These are phyloP conservation scores for Mortierella sp. DNA, from an alignment of 371 early-diverging fungal genomes.

Conservation along the genomic window DNA sequence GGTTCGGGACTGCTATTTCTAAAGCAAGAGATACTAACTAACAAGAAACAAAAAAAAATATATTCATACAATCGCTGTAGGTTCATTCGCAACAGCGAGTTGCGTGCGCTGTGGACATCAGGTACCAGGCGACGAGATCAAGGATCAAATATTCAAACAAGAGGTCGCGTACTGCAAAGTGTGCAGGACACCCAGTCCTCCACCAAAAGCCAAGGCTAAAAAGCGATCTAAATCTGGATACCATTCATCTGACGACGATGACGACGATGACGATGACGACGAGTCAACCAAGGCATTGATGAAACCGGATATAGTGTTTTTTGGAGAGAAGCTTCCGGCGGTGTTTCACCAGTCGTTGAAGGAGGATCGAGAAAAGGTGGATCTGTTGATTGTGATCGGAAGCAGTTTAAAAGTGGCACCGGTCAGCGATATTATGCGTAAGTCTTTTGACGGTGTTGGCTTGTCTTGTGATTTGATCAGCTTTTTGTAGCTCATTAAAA, in stretches of 20 bases:
- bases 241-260: constrained; percentile 17
- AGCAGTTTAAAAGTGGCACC: constrained; percentile 95
- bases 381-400: constrained; percentile 94
- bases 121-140: constrained; percentile 83
- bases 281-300: constrained; percentile 53
- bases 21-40: not conserved
- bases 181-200: constrained; percentile 55
- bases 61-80: constrained; percentile 20
- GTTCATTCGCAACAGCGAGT: constrained; percentile 89
- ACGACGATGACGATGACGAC: constrained; percentile 44
- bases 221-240: constrained; percentile 9
- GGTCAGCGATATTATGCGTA: constrained; percentile 89
- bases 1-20: too few species aligned
- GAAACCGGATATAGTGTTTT: constrained; percentile 89
- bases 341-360: constrained; percentile 81
- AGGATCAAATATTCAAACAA: constrained; percentile 80
- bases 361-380: constrained; percentile 67
- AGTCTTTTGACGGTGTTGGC: constrained; percentile 8
- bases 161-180: constrained; percentile 71
- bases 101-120: constrained; percentile 89
- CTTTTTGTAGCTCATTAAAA: too few species aligned
- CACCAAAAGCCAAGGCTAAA: constrained; percentile 26
- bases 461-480: not conserved
- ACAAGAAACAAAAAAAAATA: not conserved
- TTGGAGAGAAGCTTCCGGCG: constrained; percentile 90